These are phyloP conservation scores for Aspergillus texensis DNA, from an alignment of 2,329 filamentous ascomycete species.

Conservation along the genomic window DNA sequence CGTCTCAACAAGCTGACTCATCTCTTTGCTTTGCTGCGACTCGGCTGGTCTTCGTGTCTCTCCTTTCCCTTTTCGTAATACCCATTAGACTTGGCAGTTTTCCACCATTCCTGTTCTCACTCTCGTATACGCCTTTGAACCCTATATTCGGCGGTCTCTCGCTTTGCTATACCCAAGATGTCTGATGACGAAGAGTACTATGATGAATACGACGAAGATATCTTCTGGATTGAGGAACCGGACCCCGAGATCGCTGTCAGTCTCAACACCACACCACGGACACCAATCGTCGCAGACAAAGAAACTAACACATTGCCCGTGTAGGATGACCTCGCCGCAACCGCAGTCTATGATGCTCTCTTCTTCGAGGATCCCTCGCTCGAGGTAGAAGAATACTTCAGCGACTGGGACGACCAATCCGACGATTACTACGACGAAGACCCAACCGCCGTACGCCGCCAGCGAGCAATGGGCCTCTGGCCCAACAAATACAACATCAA, in stretches of 20 bases:
- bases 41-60: neutral
- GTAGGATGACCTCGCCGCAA: slow-evolving; percentile 48
- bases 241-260: slow-evolving; percentile 40
- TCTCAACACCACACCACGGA: neutral
- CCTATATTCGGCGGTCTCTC: neutral
- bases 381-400: slow-evolving; percentile 44
- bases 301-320: neutral
- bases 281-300: neutral
- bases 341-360: slow-evolving; percentile 43
- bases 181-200: slow-evolving; percentile 44
- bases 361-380: slow-evolving; percentile 43
- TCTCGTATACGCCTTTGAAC: neutral
- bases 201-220: slow-evolving; percentile 40
- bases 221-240: slow-evolving; percentile 38
- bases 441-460: slow-evolving; percentile 33
- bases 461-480: slow-evolving; percentile 20
- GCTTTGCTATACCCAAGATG: slow-evolving; percentile 25
- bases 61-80: neutral
- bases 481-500: slow-evolving; percentile 4
- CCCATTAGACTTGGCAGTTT: neutral
- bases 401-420: slow-evolving; percentile 50
- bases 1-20: neutral
- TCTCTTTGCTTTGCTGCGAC: neutral
- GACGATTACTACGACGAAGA: slow-evolving; percentile 51
- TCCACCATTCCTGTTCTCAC: neutral